Evolutionary conservation across 495 filamentous ascomycete species (phyloP).

Genomic region (Hyaloscypha variabilis): DNA sequence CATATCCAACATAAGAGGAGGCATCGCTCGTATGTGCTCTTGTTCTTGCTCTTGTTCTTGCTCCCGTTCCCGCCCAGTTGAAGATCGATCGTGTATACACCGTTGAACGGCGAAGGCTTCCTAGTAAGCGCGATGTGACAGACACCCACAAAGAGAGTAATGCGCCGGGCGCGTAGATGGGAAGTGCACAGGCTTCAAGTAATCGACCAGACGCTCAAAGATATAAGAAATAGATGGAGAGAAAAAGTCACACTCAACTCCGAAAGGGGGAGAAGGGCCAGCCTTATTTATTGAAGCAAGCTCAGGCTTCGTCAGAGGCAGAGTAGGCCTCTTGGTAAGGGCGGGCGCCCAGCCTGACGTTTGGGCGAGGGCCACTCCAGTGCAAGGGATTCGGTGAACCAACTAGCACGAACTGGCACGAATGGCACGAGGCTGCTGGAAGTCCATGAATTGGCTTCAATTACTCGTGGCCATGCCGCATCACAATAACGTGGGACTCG

Average conservation of each 20-base stretch:
- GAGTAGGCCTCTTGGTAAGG: neutral
- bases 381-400: neutral
- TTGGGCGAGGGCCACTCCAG: neutral
- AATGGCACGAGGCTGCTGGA: neutral
- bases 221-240: neutral
- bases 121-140: conserved; percentile 1
- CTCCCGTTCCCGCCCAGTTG: no score
- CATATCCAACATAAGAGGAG: neutral
- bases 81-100: neutral
- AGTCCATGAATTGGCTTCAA: neutral
- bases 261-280: neutral
- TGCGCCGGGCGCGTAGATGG: neutral
- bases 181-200: neutral
- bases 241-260: neutral
- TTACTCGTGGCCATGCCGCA: neutral
- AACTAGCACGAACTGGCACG: neutral
- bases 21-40: neutral
- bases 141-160: neutral
- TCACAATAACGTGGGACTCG: neutral
- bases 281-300: conserved; percentile 11
- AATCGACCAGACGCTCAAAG: neutral
- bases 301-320: neutral
- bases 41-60: no score
- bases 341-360: neutral
- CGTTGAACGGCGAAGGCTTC: neutral